Evolutionary conservation across 306 rosid species (phyloP).

Genomic region (Quercus parvula): DNA sequence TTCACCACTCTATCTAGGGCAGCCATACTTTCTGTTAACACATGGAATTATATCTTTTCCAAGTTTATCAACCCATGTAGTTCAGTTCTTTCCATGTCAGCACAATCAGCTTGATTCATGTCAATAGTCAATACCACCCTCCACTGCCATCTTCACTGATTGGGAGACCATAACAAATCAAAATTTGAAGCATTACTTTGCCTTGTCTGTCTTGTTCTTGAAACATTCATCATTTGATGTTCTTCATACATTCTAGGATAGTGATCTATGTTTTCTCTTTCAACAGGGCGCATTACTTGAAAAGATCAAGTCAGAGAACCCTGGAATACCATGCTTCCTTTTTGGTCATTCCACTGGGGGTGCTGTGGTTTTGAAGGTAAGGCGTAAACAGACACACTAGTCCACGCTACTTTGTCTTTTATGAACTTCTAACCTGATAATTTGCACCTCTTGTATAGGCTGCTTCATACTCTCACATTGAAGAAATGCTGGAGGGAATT

Average conservation of each 20-base stretch:
- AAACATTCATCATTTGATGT: neutral
- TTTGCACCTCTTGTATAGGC: constrained; percentile 47
- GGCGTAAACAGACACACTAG: neutral
- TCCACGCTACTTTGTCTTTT: neutral
- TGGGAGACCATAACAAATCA: neutral
- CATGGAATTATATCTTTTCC: neutral
- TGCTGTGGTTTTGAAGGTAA: constrained; percentile 89
- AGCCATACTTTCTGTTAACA: neutral
- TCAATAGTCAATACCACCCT: neutral
- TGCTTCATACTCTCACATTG: constrained; percentile 51
- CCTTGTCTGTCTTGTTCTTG: neutral
- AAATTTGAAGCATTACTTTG: neutral
- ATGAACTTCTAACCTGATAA: neutral
- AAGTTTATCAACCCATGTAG: neutral
- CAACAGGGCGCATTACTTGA: constrained; percentile 84
- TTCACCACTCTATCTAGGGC: neutral
- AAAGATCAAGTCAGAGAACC: constrained; percentile 78
- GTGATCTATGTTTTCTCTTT: neutral
- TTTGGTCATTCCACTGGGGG: constrained; percentile 99
- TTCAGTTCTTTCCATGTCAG: neutral
- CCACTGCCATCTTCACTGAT: neutral
- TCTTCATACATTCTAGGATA: constrained; percentile 3
- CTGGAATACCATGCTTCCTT: constrained; percentile 91
- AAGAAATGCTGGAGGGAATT: constrained; percentile 77
- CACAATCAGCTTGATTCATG: neutral